phyloP scores from a whole-genome alignment of 257 asterid species.

The Petunia secreta region DNA sequence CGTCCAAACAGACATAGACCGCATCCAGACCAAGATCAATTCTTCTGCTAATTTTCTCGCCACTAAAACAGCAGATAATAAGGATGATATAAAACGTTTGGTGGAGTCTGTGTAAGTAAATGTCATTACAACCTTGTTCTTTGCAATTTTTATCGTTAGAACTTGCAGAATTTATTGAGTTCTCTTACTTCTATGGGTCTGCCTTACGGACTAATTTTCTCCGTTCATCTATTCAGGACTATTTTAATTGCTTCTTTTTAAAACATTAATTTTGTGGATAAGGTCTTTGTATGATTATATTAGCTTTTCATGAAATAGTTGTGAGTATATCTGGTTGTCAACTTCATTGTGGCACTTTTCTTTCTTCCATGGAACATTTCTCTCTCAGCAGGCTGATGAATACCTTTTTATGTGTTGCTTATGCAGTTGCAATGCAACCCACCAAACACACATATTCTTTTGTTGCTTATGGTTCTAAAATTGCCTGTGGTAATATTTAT shows the following conservation, averaged over 20 bases:
- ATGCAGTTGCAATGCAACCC: slow-evolving; percentile 1
- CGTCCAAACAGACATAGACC: slow-evolving; percentile 78
- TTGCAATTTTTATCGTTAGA: background rate
- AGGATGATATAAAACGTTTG: slow-evolving; percentile 55
- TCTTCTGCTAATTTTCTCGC: slow-evolving; percentile 76
- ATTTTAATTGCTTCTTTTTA: background rate
- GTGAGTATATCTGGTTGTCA: too few species aligned
- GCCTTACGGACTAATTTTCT: background rate
- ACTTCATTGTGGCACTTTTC: background rate
- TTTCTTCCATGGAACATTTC: background rate
- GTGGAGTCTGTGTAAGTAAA: slow-evolving; percentile 65
- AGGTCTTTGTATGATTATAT: slow-evolving; percentile 4
- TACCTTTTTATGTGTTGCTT: slow-evolving; percentile 15
- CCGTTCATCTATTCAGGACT: background rate
- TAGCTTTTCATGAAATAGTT: background rate
- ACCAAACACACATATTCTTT: background rate
- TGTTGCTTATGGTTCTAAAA: background rate
- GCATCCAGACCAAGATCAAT: slow-evolving; percentile 63
- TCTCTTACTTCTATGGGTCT: slow-evolving; percentile 1
- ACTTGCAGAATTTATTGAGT: background rate
- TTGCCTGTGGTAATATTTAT: slow-evolving; percentile 28
- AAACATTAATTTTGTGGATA: background rate
- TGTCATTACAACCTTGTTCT: background rate
- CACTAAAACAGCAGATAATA: slow-evolving; percentile 59
- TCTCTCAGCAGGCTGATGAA: background rate